Base-by-base conservation (phyloP, 2,329 filamentous ascomycete species). In the Colletotrichum spinosum region DNA sequence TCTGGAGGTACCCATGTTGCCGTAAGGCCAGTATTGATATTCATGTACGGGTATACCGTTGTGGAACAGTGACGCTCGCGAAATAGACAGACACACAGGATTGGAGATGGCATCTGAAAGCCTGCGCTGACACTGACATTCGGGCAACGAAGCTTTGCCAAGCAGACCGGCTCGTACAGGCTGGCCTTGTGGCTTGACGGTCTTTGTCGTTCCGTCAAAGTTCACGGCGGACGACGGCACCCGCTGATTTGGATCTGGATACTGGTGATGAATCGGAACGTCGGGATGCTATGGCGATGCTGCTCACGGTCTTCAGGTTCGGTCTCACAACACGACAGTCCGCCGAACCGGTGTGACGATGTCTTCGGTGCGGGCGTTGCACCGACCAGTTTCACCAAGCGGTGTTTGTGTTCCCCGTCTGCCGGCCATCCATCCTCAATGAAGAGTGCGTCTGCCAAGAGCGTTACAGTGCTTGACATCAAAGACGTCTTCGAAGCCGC, bases 81-180 rank as follows among this genome's bases (percentile, higher is more conserved):
- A 25, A 25, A 5, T 25, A 25, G 25, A 25, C 25, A 44, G 34
- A 49, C 44, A 57, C 13, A 49, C 42, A 55, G 12, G 42, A 15
- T 5, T 6, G 41, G 9, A 17, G 17, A 15, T 17, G 35, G 34
- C 35, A 15, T 53, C 11, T 25, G 35, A 10, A 44, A 9, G 15
- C 12, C 8, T 35, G 38, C 15, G 11, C 13, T 38, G 33, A n/a
- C 49, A 41, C 9, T 15, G 41, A n/a, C n/a, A 11, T 38, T 11
- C 6, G 34, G 2, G 11, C n/a, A 54, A 33, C n/a, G 44, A 60
- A 64, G 44, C 61, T 60, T 60, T 39, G 62, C 62, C 51, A 61
- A 61, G 44, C 7, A n/a, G 25, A 39, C 17, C 13, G n/a, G 44
- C 34, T 52, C 34, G 17, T 15, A 17, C 33, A 42, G 45, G 41